Conservation (phyloP, 441 rosid species). For the Populus hybrid region DNA sequence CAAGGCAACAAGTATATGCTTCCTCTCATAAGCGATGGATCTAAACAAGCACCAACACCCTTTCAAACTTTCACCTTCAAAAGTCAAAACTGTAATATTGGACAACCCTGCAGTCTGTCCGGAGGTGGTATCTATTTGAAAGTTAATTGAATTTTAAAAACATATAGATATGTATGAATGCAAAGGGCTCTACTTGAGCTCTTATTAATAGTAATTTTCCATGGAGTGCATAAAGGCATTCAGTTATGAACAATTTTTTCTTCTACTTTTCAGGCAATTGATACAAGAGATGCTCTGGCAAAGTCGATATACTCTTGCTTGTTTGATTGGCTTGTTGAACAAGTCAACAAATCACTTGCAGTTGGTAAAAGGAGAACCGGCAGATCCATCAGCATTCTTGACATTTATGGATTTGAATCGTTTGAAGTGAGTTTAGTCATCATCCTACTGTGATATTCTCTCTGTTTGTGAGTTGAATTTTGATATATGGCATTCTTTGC, state of each 20-base stretch:
- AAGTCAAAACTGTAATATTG: not conserved
- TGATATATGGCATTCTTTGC: conserved; percentile 14
- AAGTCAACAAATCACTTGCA: conserved; percentile 93
- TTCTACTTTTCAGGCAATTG: conserved; percentile 72
- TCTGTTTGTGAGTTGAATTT: conserved; percentile 13
- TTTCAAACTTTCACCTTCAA: not conserved
- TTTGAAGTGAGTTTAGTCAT: conserved; percentile 66
- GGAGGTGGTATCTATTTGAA: not conserved
- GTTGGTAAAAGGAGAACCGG: conserved; percentile 96
- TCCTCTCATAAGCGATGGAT: not conserved
- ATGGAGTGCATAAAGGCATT: not conserved
- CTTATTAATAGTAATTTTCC: not conserved
- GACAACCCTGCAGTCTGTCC: not conserved
- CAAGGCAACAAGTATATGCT: not conserved
- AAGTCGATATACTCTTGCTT: conserved; percentile 90
- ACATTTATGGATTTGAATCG: conserved; percentile 98
- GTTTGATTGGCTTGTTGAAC: conserved; percentile 98
- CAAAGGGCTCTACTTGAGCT: not conserved
- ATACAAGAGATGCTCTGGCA: conserved; percentile 95
- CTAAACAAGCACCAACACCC: not conserved
- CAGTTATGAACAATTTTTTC: not conserved
- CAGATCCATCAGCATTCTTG: conserved; percentile 98
- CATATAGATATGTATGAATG: not conserved
- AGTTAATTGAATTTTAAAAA: not conserved
- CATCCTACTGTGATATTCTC: conserved; percentile 3